Percentiles rank a stretch among this genome's conserved stretches.
Conservation (phyloP, 148 eudicot species). For the Salicornia ramosissima region DNA sequence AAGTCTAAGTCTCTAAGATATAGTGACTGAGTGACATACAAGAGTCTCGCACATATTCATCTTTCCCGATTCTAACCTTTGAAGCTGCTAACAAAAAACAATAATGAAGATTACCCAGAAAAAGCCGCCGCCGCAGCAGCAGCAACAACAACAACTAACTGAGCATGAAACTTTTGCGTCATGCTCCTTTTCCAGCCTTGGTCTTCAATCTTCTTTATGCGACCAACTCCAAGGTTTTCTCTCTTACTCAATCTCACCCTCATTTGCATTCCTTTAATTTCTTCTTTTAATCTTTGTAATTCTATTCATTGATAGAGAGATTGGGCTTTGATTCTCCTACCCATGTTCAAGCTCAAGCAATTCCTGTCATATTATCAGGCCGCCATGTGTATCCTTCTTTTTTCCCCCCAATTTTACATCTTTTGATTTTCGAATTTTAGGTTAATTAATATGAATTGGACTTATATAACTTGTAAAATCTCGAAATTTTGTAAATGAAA, state of each 20-base stretch:
- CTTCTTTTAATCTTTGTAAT: background rate
- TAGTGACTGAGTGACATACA: too few relatives aligned
- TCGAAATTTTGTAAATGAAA: too few relatives aligned
- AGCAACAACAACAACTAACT: background rate
- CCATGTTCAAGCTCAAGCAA: constrained; percentile 81
- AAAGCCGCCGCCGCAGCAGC: background rate
- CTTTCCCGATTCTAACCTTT: background rate
- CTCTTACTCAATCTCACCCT: background rate
- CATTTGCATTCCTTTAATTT: background rate
- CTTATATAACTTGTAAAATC: background rate
- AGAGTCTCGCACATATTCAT: too few relatives aligned
- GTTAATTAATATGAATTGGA: background rate
- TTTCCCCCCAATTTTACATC: background rate
- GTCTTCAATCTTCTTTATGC: constrained; percentile 64
- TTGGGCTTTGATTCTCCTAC: constrained; percentile 80
- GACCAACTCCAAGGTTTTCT: constrained; percentile 68
- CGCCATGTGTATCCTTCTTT: constrained; percentile 63
- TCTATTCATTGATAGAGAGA: constrained; percentile 43
- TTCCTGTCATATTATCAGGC: constrained; percentile 82
- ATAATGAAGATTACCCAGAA: constrained; percentile 11
- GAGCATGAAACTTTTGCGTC: constrained; percentile 58
- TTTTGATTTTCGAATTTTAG: background rate
- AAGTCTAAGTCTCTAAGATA: too few relatives aligned
- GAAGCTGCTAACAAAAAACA: background rate
- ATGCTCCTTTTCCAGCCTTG: constrained; percentile 79